Evolutionary conservation across 306 rosid species (phyloP), one percentile per base, ranked within the genome.

Genomic region (Albizia julibrissin): DNA sequence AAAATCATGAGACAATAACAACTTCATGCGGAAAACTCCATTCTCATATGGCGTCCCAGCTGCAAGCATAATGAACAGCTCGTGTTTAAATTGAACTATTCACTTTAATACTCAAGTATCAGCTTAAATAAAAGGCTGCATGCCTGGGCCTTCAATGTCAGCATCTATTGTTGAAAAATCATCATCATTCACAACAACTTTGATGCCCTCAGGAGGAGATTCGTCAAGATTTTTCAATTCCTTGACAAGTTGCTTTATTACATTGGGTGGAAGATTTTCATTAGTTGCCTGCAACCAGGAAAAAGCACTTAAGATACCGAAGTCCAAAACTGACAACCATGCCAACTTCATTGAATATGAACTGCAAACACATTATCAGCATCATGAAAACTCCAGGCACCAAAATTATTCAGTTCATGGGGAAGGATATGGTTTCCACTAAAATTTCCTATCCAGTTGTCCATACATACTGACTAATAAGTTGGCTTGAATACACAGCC

Each of bases 181-280:
- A 82, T 92, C 97, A 81, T 93, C 99, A 66, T 96, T 91, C 13
- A 96, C 91, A 3, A 88, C 86, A 50, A 96, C 99, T 89, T 96
- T 93, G 79, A 96, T 96, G 82, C 99, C 99, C 84, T 96, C 99
- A 0, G 99, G 98, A 42, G 99, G 99, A 80, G 92, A 90, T 79
- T 96, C 99, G 22, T 96, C 97, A 37, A 96, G 99, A 84, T 78
- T 92, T 87, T 96, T 96, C 92, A 96, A 87, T 87, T 96, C 99
- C 89, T 96, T 96, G 22, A 94, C 99, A 81, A 96, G 94, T 92
- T 89, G 99, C 88, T 88, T 96, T 76, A 96, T 91, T 26, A 93
- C 99, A 82, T 96, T 96, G 80, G 99, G 99, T 24, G 99, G 97
- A 79, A 96, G 97, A 88, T 96, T 96, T 85, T 96, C 99, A 81